phyloP scores from a whole-genome alignment of 2,329 filamentous ascomycete genomes.

The Trichoderma atroviride region DNA sequence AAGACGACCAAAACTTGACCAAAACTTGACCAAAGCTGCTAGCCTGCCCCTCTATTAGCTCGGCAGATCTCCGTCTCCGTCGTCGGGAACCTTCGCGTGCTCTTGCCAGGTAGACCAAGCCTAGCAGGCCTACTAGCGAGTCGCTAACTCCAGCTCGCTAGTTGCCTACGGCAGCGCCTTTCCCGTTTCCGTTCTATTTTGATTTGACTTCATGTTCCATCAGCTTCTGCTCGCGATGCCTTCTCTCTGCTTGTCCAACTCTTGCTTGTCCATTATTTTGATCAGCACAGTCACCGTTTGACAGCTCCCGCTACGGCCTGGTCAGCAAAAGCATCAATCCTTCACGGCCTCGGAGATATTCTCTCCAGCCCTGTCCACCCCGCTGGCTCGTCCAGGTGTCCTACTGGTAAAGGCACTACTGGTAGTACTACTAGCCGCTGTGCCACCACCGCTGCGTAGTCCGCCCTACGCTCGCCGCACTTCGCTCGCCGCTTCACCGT shows the following conservation, averaged over 20 bases:
- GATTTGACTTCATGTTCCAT: neutral
- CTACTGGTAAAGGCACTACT: neutral
- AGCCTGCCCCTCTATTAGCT: neutral
- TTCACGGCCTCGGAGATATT: neutral
- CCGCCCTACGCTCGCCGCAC: neutral
- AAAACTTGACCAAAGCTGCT: neutral
- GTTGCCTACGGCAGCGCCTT: neutral
- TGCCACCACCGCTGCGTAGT: slow-evolving; percentile 2
- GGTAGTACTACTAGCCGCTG: neutral
- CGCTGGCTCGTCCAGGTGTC: neutral
- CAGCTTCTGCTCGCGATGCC: neutral
- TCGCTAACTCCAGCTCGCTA: neutral
- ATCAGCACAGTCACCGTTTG: neutral
- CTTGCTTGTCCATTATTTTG: neutral
- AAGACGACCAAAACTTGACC: neutral
- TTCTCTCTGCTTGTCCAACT: neutral
- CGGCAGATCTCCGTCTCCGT: neutral
- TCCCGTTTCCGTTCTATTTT: neutral
- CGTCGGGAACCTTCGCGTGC: neutral
- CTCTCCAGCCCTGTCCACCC: slow-evolving; percentile 17
- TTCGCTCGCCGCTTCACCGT: neutral
- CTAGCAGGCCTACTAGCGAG: neutral
- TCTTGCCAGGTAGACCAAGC: neutral
- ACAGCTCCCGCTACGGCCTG: neutral
- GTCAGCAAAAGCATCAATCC: neutral